Conservation (phyloP, 306 rosid genomes). For the Myrica gale region DNA sequence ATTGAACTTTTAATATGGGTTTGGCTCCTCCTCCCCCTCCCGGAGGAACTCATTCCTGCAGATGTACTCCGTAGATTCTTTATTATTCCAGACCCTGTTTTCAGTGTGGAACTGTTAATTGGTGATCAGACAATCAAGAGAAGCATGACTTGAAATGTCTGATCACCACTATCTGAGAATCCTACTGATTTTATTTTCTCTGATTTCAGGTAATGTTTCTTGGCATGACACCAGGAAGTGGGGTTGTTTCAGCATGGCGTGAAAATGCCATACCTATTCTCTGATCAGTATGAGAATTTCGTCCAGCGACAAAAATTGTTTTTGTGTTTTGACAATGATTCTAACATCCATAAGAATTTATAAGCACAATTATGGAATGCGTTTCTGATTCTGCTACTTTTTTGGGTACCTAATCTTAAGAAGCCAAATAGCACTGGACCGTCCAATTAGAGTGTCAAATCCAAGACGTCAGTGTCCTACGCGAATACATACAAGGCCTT, state of each 20-base stretch:
- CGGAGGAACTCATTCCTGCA: too few relatives aligned
- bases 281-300: background rate
- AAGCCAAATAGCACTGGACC: too few relatives aligned
- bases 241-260: background rate
- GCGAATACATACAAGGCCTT: too few relatives aligned
- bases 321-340: background rate
- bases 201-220: background rate
- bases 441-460: too few relatives aligned
- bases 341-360: background rate
- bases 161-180: too few relatives aligned
- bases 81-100: too few relatives aligned
- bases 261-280: background rate
- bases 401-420: too few relatives aligned
- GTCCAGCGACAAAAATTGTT: background rate
- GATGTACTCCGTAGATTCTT: too few relatives aligned
- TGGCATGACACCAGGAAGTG: background rate
- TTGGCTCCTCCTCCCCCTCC: background rate
- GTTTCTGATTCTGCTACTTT: background rate
- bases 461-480: too few relatives aligned
- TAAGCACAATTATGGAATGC: background rate
- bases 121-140: too few relatives aligned
- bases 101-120: too few relatives aligned
- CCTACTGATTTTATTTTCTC: background rate
- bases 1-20: slow-evolving; percentile 2
- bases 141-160: too few relatives aligned